Base-by-base conservation (phyloP, 148 eudicot species). In the Cornus florida region DNA sequence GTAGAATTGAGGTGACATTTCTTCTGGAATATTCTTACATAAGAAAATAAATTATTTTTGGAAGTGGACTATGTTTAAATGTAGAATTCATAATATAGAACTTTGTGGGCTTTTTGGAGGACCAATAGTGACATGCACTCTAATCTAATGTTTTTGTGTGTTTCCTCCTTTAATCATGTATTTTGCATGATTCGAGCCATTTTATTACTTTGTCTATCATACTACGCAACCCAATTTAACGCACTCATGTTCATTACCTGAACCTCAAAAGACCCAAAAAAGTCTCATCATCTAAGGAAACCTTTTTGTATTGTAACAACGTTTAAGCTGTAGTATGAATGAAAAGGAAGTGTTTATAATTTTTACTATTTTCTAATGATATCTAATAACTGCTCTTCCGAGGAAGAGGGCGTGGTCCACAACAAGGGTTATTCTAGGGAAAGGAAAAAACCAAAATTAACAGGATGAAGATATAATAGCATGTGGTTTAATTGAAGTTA, bases 1-100 rank as follows among this genome's bases (percentile, higher is more conserved):
- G 88, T 77, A 83, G 83, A 75, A 72, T 78, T 60, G 97, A 92
- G 97, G 99, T 95, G 90, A 33, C 28, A 46, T 71, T 70, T 74
- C 24, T 22, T 17, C 38, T 78, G 17, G 41, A 70, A 46, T 53
- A 13, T 62, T 62, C 66, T 57, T 60, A 11, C 46, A 62, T 39
- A 50, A 62, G 62, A 7, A 66, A 6, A 11, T 43, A 71, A 71
- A 32, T 43, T 3, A 41, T 32, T 70, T 31, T 23, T 23, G 41
- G 4, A 77, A 38, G 22, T 33, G 73, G 67, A 39, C 66, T 10
- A 39, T 5, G 14, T 13, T 16, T 65, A n/a, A 32, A 17, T 14
- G 71, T 64, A 57, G 11, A 24, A 22, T 43, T 76, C 62, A 19
- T 14, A 14, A 53, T 53, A 53, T 53, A 53, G 14, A 53, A 53